phyloP scores from a whole-genome alignment of 225 moss, liverwort and hornwort genomes.

The Takakia lepidozioides region DNA sequence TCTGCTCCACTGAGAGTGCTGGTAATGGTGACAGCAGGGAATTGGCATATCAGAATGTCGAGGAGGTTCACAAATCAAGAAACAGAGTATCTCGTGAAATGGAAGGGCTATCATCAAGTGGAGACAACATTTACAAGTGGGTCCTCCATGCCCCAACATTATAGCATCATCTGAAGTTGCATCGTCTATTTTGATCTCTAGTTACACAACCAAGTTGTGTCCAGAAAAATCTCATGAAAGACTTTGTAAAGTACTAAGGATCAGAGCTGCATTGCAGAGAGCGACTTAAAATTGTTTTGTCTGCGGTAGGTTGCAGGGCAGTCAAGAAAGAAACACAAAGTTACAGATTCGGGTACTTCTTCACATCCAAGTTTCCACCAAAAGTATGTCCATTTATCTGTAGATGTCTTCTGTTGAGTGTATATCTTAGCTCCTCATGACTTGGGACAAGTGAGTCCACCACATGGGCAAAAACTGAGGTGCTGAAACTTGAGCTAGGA shows the following conservation, averaged over 20 bases:
- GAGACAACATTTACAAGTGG: background rate
- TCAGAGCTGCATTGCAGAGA: background rate
- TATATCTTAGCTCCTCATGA: background rate
- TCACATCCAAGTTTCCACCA: conserved; percentile 30
- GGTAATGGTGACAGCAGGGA: no score
- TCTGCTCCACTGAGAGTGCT: no score
- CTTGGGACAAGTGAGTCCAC: background rate
- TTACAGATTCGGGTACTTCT: conserved; percentile 30
- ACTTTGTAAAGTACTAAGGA: conserved; percentile 1
- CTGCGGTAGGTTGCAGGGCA: conserved; percentile 29
- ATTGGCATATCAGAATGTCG: no score
- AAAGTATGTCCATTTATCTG: no score
- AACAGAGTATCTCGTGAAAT: no score
- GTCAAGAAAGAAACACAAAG: conserved; percentile 21
- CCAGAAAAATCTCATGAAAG: background rate
- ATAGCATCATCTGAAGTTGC: no score
- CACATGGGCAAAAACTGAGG: no score
- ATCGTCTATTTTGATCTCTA: background rate
- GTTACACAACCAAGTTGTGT: background rate
- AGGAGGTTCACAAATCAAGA: no score
- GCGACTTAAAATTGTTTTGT: conserved; percentile 5
- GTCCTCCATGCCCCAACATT: background rate
- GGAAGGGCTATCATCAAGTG: no score
- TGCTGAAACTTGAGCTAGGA: no score
- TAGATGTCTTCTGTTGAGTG: no score